Conservation (phyloP, 2,329 filamentous ascomycete species). For the Geosmithia flava region DNA sequence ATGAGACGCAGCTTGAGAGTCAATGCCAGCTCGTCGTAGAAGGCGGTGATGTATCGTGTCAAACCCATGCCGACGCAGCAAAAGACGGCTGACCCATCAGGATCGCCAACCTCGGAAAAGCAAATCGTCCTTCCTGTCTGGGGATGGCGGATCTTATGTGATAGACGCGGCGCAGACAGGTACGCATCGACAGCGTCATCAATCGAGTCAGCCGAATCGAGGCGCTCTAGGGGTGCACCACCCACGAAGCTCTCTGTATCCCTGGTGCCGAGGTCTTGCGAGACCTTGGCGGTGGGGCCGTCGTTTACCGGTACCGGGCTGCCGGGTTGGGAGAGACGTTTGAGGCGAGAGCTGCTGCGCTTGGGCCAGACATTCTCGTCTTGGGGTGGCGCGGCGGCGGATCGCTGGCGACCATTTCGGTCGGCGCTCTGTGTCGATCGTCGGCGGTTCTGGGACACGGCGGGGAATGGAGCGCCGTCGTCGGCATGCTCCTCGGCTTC, state of each 20-base stretch:
- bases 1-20: slow-evolving; percentile 84
- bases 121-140: slow-evolving; percentile 80
- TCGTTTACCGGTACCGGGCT: slow-evolving; percentile 15
- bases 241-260: slow-evolving; percentile 17
- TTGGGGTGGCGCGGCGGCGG: slow-evolving; percentile 36
- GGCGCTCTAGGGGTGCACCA: slow-evolving; percentile 49
- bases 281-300: not conserved
- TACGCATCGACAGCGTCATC: slow-evolving; percentile 82
- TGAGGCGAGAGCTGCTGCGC: slow-evolving; percentile 44
- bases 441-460: slow-evolving; percentile 48
- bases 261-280: slow-evolving; percentile 8
- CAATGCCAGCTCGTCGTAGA: slow-evolving; percentile 89
- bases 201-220: slow-evolving; percentile 71
- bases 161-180: slow-evolving; percentile 69
- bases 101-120: slow-evolving; percentile 92
- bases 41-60: slow-evolving; percentile 89
- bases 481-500: slow-evolving; percentile 27
- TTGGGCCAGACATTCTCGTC: slow-evolving; percentile 33
- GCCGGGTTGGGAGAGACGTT: slow-evolving; percentile 39
- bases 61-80: slow-evolving; percentile 97
- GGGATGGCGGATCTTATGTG: slow-evolving; percentile 78
- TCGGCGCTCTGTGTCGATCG: slow-evolving; percentile 37
- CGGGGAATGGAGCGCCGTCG: slow-evolving; percentile 58
- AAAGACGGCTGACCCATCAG: slow-evolving; percentile 82
- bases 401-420: slow-evolving; percentile 28